A percentile compares a stretch with the other conserved stretches of the same genome.
Conservation (phyloP, 148 eudicot genomes). For the Rhododendron simsii region DNA sequence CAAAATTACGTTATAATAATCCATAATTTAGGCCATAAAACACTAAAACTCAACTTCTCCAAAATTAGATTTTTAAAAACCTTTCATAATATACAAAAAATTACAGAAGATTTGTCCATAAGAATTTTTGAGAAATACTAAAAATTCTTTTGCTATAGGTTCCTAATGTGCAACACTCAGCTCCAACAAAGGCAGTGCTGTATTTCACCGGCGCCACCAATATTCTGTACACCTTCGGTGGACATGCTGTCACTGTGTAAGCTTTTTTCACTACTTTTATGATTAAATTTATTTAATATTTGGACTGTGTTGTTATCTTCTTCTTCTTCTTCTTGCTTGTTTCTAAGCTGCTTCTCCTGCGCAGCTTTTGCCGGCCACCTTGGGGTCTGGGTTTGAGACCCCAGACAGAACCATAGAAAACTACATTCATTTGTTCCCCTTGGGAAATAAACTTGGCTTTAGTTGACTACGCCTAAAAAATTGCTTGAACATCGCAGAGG, state of each 20-base stretch:
- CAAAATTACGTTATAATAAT: no score
- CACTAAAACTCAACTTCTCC: neutral
- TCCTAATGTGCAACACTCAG: slow-evolving; percentile 57
- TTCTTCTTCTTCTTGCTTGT: slow-evolving; percentile 10
- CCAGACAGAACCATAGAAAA: slow-evolving; percentile 14
- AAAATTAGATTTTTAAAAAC: no score
- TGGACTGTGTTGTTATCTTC: neutral
- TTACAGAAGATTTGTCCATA: neutral
- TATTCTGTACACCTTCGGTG: slow-evolving; percentile 81
- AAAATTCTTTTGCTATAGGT: slow-evolving; percentile 18
- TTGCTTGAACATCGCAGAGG: no score
- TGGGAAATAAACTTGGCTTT: neutral
- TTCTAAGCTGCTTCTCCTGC: slow-evolving; percentile 30
- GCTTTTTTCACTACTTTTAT: slow-evolving; percentile 7
- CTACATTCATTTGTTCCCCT: neutral
- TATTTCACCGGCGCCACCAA: slow-evolving; percentile 94
- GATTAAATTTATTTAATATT: neutral
- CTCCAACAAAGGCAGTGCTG: slow-evolving; percentile 59
- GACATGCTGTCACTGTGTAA: slow-evolving; percentile 95
- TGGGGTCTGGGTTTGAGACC: slow-evolving; percentile 18
- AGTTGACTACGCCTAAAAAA: slow-evolving; percentile 8
- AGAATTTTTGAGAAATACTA: neutral
- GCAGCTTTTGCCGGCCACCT: slow-evolving; percentile 36
- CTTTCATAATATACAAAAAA: neutral
- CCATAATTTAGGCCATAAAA: no score